Evolutionary conservation across 1,284 basidiomycete species (phyloP).

Genomic region (Omphalotus olearius): DNA sequence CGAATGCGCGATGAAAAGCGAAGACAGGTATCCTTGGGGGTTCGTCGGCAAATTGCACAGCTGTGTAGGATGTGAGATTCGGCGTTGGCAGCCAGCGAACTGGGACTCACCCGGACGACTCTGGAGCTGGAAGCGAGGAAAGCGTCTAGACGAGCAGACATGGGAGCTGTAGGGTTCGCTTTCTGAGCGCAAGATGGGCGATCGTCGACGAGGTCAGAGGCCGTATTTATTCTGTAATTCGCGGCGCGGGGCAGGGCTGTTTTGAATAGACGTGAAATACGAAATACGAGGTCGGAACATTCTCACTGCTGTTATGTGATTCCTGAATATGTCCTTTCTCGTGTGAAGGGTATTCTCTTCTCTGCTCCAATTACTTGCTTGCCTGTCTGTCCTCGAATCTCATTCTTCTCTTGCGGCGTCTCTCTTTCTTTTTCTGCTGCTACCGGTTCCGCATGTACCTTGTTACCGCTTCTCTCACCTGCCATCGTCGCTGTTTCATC

Average conservation of each 20-base stretch:
- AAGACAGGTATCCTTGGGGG: slow-evolving; percentile 33
- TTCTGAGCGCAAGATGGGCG: slow-evolving; percentile 19
- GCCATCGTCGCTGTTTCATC: no score
- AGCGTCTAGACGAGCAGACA: slow-evolving; percentile 26
- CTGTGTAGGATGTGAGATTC: slow-evolving; percentile 12
- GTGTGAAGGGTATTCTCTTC: no score
- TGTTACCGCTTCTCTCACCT: no score
- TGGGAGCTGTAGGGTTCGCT: slow-evolving; percentile 10
- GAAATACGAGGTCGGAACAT: no score
- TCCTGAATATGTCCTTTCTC: background rate
- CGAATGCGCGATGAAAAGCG: slow-evolving; percentile 17
- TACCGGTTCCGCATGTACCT: no score
- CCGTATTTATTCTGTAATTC: background rate
- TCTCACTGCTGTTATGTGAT: background rate
- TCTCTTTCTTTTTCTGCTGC: no score
- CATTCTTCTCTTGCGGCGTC: no score
- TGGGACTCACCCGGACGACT: slow-evolving; percentile 41
- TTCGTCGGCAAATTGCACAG: slow-evolving; percentile 32
- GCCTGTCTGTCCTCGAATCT: no score
- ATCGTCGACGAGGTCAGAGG: slow-evolving; percentile 19
- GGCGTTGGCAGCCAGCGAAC: background rate
- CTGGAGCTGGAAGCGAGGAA: slow-evolving; percentile 48
- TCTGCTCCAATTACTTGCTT: no score
- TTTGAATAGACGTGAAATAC: background rate
- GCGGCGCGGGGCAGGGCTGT: background rate